Evolutionary conservation across 2,329 filamentous ascomycete genomes (phyloP), one percentile per base, ranked within the genome.

Genomic region (Emmonsiellopsis sp.): DNA sequence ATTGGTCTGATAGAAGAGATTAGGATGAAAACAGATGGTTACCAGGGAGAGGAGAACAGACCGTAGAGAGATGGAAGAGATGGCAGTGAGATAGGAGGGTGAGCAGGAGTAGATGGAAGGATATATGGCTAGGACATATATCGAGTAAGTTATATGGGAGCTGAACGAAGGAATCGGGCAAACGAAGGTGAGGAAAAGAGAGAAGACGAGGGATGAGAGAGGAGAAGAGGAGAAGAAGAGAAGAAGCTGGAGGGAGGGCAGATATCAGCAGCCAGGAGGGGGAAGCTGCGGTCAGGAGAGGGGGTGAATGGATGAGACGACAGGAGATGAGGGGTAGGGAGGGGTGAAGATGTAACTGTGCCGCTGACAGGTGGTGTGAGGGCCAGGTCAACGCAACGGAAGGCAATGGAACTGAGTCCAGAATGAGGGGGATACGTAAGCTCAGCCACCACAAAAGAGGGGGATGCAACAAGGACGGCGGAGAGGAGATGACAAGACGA

Each of bases 101-200:
- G 42, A 51, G 40, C 26, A 45, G 20, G 43, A n/a, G 47, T 44
- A 35, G 32, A 51, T 47, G 44, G 44, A 47, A 47, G 34, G 44
- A 47, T 35, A 47, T 47, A 47, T 35, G 15, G 9, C 44, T 47
- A 47, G 15, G 44, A 47, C n/a, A 47, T 43, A 43, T 34, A 47
- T 15, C 43, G 43, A 7, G 20, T 45, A 45, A 45, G 11, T 30
- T 45, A 45, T 45, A 47, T 47, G 10, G 13, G 30, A 9, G 11
- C 20, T 26, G 20, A 45, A 13, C 20, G 26, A 32, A n/a, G 11
- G 26, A 13, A 8, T n/a, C 32, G 31, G 16, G 20, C 1, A 20
- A 8, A n/a, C 15, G 30, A 9, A 31, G n/a, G n/a, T 13, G 44
- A 9, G n/a, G 16, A 31, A 9, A 5, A 7, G 44, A 5, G 2